Evolutionary conservation across 2,329 filamentous ascomycete genomes (phyloP), one percentile per base, ranked within the genome.

Genomic region (Fusarium hostae): DNA sequence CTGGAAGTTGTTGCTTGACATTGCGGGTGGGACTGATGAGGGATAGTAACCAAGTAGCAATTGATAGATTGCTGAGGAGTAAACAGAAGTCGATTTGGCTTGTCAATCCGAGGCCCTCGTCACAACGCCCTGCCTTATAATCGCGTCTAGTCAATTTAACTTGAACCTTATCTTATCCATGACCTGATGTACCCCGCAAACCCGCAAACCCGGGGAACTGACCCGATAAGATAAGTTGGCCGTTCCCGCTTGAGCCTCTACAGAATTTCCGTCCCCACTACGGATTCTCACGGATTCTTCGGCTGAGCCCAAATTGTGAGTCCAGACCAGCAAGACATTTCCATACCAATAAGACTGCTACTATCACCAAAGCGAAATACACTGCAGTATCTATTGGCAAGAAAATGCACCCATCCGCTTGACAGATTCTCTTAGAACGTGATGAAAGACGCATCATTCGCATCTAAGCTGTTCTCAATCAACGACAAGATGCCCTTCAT

Each of bases 261-360:
- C 9, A 20, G 41, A 41, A 7, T 41, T 18, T 48, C 47, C 40
- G 62, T 64, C 41, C 48, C 62, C 62, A 32, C 32, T 48, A 28
- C 60, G 62, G 62, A 48, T 37, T 65, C 41, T 65, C 18, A 43
- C 60, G 62, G 62, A 43, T 34, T 65, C 50, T 43, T 13, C 22
- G 41, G 8, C 48, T 24, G 28, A 5, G 30, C 18, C 15, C 3
- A 6, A 6, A 6, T 13, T 30, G 13, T 5, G 12, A 30, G 24
- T n/a, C 28, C 13, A 9, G 45, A 0, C 2, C 20, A 30, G 5
- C 26, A 48, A 9, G 8, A 34, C n/a, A 18, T 18, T 10, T 30
- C 15, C 24, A 9, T 10, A 10, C 15, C 3, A 44, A 18, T 43
- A 32, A 24, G 8, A 2, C 1, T 11, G 1, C 9, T 8, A 5